Evolutionary conservation across 2,329 filamentous ascomycete species (phyloP).

Genomic region (Cephalotrichum gorgonifer): DNA sequence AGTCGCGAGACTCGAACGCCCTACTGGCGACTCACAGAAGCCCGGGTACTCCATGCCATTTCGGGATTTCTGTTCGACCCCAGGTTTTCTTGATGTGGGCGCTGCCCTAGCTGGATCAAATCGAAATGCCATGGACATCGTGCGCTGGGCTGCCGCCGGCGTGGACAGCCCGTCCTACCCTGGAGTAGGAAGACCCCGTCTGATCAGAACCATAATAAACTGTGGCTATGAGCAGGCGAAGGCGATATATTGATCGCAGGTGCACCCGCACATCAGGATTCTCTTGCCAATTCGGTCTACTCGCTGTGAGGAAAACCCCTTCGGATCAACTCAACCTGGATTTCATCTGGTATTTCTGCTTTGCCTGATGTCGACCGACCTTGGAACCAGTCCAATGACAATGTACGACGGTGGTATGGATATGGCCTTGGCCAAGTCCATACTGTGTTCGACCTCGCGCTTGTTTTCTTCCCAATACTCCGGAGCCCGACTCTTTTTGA

Average conservation of each 20-base stretch:
- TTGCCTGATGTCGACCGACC: constrained; percentile 8
- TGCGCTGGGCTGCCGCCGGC: neutral
- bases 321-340: neutral
- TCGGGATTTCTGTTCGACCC: neutral
- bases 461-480: neutral
- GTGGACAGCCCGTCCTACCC: neutral
- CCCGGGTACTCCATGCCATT: neutral
- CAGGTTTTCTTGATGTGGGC: neutral
- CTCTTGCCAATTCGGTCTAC: neutral
- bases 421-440: neutral
- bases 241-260: constrained; percentile 22
- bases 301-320: neutral
- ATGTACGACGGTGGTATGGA: neutral
- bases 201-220: neutral
- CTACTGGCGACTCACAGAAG: neutral
- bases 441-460: neutral
- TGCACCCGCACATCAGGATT: constrained; percentile 17
- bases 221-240: neutral
- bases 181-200: neutral
- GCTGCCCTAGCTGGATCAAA: neutral
- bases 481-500: neutral
- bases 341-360: neutral
- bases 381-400: constrained; percentile 7
- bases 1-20: too few relatives aligned
- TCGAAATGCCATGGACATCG: neutral